Evolutionary conservation across 108 stramenopile species (phyloP), one percentile per base, ranked within the genome.

Genomic region (Nitzschia sp.): DNA sequence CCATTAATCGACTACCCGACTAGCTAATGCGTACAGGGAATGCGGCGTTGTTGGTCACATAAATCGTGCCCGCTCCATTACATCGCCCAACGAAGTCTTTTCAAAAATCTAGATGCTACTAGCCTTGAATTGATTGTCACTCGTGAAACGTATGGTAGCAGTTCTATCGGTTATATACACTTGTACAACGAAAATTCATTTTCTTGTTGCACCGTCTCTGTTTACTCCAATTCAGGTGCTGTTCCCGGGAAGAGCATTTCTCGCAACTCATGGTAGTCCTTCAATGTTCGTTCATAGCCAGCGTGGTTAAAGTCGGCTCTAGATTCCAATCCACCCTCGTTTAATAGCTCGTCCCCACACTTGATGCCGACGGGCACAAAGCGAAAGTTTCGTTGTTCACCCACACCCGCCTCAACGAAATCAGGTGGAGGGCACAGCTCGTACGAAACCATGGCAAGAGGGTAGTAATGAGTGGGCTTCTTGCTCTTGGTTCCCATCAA

Each of bases 391-490:
- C 95, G 74, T 62, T 80, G 70, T 74, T 95, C 95, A 17, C 95
- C 95, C 17, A 81, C 82, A 23, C 89, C 92, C 6, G 89, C 80
- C 62, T 93, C 95, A 30, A 90, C 74, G 42, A 82, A 85, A 58
- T 97, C 95, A 15, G 97, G 97, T 21, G 97, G 97, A 0, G 97
- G 97, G 64, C 97, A 95, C 21, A 98, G 70, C 68, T 96, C 90
- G 69, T 98, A 95, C 31, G 91, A 91, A 21, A 95, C 94, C 96
- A 97, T 97, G 59, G 91, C 90, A 58, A 98, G 68, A 18, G 97
- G 95, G 69, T 95, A 97, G 80, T 94, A 98, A 71, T 98, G 96
- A 15, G 93, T 97, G 24, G 77, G 80, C 46, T 71, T 66, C 74
- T 89, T 89, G 33, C 87, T 82, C 78, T 98, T 97, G 60, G 82